Conservation (phyloP, 83 land plant genomes). For the Picea engelmannii region DNA sequence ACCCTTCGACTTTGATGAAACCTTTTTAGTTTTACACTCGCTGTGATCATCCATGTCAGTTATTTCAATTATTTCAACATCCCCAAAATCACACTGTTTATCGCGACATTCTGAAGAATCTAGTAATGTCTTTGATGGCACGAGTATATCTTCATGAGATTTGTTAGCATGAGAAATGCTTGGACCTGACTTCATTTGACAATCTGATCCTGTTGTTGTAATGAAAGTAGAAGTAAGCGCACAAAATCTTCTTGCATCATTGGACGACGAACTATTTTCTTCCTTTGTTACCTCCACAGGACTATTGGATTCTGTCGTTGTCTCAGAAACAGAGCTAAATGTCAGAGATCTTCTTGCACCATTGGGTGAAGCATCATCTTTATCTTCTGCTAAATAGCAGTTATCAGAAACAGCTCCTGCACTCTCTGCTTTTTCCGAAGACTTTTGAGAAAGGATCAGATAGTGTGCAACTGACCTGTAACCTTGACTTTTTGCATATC, state of each 20-base stretch:
- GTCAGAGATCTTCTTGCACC: conserved; percentile 4
- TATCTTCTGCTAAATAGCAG: not conserved
- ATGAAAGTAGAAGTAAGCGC: no score
- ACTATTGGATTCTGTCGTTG: not conserved
- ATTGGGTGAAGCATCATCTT: not conserved
- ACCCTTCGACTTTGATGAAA: not conserved
- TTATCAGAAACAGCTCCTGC: not conserved
- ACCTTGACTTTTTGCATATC: no score
- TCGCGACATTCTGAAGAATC: no score
- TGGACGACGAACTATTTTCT: not conserved
- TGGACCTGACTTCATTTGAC: no score
- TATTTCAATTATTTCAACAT: no score
- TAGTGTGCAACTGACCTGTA: no score
- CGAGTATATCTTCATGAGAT: not conserved
- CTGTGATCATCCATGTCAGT: no score
- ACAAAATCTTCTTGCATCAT: no score
- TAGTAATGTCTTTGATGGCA: no score
- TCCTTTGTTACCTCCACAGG: not conserved
- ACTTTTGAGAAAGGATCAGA: no score
- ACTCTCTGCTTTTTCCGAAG: not conserved
- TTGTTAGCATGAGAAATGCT: not conserved
- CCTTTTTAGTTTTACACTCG: not conserved
- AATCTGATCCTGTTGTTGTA: not conserved
- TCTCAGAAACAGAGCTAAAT: not conserved
- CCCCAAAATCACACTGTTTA: no score